phyloP scores from a whole-genome alignment of 106 monocot species.

The Allium fistulosum region DNA sequence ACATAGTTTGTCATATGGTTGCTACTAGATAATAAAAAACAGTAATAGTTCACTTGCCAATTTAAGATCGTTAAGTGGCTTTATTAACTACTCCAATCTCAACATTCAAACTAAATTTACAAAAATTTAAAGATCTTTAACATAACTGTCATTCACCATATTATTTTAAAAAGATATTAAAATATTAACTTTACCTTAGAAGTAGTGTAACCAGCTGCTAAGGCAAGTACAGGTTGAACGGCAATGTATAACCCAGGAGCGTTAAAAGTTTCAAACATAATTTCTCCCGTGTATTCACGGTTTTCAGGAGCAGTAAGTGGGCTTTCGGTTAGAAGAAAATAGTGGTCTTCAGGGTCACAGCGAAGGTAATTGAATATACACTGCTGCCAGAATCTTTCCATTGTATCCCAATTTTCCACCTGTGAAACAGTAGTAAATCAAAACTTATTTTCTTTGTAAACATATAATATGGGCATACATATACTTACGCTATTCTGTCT shows the following conservation, averaged over 20 bases:
- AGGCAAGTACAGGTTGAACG: conserved; percentile 90
- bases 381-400: conserved; percentile 94
- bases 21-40: no score
- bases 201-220: conserved; percentile 87
- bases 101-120: no score
- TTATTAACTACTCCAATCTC: no score
- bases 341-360: conserved; percentile 90
- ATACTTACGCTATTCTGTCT: no score
- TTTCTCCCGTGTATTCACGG: conserved; percentile 87
- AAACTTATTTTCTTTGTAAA: no score
- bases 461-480: no score
- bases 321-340: conserved; percentile 87
- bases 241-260: conserved; percentile 81
- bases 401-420: conserved; percentile 92
- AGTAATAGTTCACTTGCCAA: no score
- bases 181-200: conserved; percentile 35
- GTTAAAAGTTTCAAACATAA: conserved; percentile 96
- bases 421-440: conserved; percentile 8
- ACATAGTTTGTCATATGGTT: no score
- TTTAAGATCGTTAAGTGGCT: no score
- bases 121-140: no score
- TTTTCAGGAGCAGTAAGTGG: conserved; percentile 89
- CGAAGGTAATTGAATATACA: conserved; percentile 86
- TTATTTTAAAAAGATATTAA: neutral
- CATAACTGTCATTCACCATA: no score